Evolutionary conservation across 768 basidiomycete species (phyloP).

Genomic region (Leccinum rimulosum): DNA sequence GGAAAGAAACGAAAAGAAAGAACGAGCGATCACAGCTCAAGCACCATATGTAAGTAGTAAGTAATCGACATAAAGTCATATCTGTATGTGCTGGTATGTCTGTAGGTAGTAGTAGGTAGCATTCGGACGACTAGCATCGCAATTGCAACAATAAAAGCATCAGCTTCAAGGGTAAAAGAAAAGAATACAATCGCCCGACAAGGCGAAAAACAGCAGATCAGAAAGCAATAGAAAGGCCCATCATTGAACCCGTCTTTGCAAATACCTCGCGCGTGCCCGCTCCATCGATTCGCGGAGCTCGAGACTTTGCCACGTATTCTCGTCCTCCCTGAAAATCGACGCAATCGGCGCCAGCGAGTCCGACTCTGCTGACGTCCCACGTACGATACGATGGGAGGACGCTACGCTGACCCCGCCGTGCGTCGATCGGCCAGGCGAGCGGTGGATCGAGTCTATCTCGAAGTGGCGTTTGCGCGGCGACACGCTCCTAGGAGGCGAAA

Average conservation of each 20-base stretch:
- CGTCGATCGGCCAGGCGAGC: slow-evolving; percentile 23
- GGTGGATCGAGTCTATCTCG: slow-evolving; percentile 21
- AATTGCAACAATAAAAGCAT: neutral
- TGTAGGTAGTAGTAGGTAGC: neutral
- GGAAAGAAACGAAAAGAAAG: neutral
- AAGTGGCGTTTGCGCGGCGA: slow-evolving; percentile 33
- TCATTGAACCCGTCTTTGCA: slow-evolving; percentile 21
- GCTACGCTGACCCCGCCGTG: slow-evolving; percentile 10
- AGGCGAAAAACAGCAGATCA: neutral
- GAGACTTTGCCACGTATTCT: slow-evolving; percentile 54
- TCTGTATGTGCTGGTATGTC: neutral
- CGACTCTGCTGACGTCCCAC: slow-evolving; percentile 38
- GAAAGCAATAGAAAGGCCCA: neutral
- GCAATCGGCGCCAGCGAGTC: slow-evolving; percentile 22
- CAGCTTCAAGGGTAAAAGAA: neutral
- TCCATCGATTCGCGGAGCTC: slow-evolving; percentile 69
- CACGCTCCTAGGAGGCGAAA: slow-evolving; percentile 27
- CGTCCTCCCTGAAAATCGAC: slow-evolving; percentile 43
- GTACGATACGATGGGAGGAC: slow-evolving; percentile 16
- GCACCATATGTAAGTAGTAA: neutral
- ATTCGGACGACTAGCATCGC: neutral
- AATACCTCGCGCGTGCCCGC: slow-evolving; percentile 41
- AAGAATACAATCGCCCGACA: neutral
- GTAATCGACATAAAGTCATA: slow-evolving; percentile 1
- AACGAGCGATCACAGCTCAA: neutral